phyloP scores from a whole-genome alignment of 2,329 filamentous ascomycete genomes.

The Hortaea sp. region DNA sequence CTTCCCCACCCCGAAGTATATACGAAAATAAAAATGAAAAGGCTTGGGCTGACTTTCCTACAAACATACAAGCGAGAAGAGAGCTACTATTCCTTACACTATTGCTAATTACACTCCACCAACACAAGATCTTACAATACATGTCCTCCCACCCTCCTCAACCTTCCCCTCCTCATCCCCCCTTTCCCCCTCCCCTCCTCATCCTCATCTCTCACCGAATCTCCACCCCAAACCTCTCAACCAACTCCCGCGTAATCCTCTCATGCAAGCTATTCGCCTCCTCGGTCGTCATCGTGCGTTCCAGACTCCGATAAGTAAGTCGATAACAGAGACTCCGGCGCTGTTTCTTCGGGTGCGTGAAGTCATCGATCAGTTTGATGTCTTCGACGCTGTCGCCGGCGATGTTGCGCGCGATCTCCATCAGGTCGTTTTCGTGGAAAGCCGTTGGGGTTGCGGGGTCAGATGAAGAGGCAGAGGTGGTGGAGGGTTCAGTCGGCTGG shows the following conservation, averaged over 20 bases:
- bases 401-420: constrained; percentile 82
- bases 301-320: constrained; percentile 86
- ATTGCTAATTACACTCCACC: too few species aligned
- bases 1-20: too few species aligned
- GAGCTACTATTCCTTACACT: too few species aligned
- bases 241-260: constrained; percentile 53
- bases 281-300: constrained; percentile 76
- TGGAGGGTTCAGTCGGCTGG: constrained; percentile 24
- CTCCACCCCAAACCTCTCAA: constrained; percentile 66
- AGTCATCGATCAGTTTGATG: constrained; percentile 74
- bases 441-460: constrained; percentile 27
- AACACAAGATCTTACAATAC: too few species aligned
- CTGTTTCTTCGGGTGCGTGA: constrained; percentile 76
- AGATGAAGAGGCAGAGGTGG: constrained; percentile 11
- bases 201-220: constrained; percentile 28
- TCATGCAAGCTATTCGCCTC: constrained; percentile 72
- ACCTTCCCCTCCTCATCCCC: too few species aligned
- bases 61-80: too few species aligned
- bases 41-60: too few species aligned
- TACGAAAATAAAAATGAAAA: too few species aligned
- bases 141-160: too few species aligned
- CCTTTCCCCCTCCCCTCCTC: too few species aligned
- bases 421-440: constrained; percentile 93
- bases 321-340: constrained; percentile 82
- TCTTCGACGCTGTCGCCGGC: constrained; percentile 81